These are phyloP conservation scores for Albifimbria verrucaria DNA, from an alignment of 2,329 filamentous ascomycete species.

Conservation along the genomic window DNA sequence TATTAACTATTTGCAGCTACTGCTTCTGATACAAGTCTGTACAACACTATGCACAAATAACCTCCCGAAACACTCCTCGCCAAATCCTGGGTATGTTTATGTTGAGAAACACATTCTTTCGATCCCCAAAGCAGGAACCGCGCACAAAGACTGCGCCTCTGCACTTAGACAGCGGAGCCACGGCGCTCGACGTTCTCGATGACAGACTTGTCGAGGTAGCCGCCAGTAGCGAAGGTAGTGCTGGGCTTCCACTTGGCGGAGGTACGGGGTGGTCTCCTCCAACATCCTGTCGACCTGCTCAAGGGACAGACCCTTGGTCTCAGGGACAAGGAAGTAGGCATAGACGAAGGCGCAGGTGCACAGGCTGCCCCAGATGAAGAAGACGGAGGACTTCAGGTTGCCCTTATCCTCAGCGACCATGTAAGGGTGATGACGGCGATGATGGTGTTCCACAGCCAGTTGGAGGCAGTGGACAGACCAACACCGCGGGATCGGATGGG, in stretches of 20 bases:
- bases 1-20: not conserved
- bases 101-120: not conserved
- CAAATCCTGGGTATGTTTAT: not conserved
- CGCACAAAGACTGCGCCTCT: not conserved
- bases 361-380: conserved; percentile 72
- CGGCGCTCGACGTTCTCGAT: conserved; percentile 26
- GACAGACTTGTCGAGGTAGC: conserved; percentile 26
- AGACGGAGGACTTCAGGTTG: conserved; percentile 60
- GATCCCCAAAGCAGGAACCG: not conserved
- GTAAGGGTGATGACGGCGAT: conserved; percentile 68
- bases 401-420: conserved; percentile 47
- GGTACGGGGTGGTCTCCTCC: conserved; percentile 77
- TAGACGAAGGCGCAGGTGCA: conserved; percentile 60
- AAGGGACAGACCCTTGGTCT: conserved; percentile 73
- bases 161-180: conserved; percentile 26
- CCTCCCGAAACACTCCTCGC: not conserved
- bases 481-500: conserved; percentile 87
- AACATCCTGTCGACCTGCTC: conserved; percentile 86
- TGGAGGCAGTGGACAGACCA: conserved; percentile 79
- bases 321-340: conserved; percentile 70
- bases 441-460: conserved; percentile 88
- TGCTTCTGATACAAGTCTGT: not conserved
- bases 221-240: conserved; percentile 59
- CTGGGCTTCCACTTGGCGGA: conserved; percentile 74
- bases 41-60: not conserved